Base-by-base conservation (phyloP, 192 early-diverging fungal genomes). In the Radiomyces spectabilis region DNA sequence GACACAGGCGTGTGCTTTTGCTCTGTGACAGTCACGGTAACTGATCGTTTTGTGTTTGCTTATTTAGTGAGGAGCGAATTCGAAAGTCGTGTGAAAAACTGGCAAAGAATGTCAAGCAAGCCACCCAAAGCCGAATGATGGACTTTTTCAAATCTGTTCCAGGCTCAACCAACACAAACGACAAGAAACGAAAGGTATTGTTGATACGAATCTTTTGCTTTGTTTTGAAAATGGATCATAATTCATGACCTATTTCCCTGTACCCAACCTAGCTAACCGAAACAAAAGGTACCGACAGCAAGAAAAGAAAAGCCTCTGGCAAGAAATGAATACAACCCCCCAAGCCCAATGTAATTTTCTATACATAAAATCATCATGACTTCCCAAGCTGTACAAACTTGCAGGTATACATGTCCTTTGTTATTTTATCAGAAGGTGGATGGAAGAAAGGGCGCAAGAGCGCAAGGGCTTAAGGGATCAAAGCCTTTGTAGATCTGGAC, bases 61-160 rank as follows among this genome's bases (percentile, higher is more conserved):
- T 9, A 29, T 51, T n/a, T 45, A 78, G 75, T 58, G 94, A 96
- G 71, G 94, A 97, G 27, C 82, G 94, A 30, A 84, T 99, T 19
- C 78, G 91, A 1, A 82, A 82, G 46, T 84, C 79, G 8, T 79
- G 83, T 4, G 81, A 88, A 33, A 95, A 93, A 62, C 72, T 99
- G 26, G 59, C 76, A 13, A 92, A 92, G 71, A 76, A 85, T 18
- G 46, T 80, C 13, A 85, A 83, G 24, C 76, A 76, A 16, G 86
- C 85, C n/a, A 87, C 86, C 19, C 96, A 99, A 70, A 93, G 87
- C 41, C 77, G 96, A 19, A 71, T 99, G 46, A 92, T 93, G 47
- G 76, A 80, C n/a, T 99, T 94, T 68, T 97, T 99, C 66, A 92
- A 53, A 24, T 18, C 35, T 35, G 12, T 37, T 8, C 57, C 64